Conservation (phyloP, 768 basidiomycete species). For the Termitomyces sp. region DNA sequence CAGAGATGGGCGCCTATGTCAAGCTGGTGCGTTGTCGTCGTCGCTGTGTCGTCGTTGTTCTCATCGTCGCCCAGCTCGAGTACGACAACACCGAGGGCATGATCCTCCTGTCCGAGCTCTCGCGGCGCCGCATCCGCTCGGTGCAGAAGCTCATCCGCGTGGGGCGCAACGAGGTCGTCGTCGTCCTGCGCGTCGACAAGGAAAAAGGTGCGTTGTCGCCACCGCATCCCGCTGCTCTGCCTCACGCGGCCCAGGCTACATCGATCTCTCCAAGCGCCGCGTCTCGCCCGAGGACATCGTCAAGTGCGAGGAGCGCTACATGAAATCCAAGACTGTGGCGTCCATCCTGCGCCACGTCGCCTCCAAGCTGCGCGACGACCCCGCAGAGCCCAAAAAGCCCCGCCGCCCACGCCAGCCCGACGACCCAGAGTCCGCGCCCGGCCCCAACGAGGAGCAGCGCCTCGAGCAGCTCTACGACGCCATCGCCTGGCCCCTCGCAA, state of each 20-base stretch:
- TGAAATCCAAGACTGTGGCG: slow-evolving; percentile 86
- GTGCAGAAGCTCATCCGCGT: slow-evolving; percentile 98
- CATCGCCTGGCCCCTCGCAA: slow-evolving; percentile 90
- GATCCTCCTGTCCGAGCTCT: slow-evolving; percentile 98
- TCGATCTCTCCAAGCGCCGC: slow-evolving; percentile 97
- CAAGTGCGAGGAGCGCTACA: slow-evolving; percentile 64
- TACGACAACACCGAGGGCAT: slow-evolving; percentile 99
- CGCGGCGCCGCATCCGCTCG: slow-evolving; percentile 90
- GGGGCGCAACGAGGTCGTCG: slow-evolving; percentile 97
- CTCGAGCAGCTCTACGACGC: slow-evolving; percentile 87
- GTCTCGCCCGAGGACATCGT: slow-evolving; percentile 97
- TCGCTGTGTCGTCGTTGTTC: not conserved
- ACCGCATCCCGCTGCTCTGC: too few relatives aligned
- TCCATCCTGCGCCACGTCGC: slow-evolving; percentile 92
- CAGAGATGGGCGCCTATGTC: slow-evolving; percentile 99
- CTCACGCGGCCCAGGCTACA: slow-evolving; percentile 70
- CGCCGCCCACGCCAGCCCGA: slow-evolving; percentile 46
- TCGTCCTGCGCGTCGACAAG: slow-evolving; percentile 96
- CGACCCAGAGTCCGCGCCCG: slow-evolving; percentile 32
- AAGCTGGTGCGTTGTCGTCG: slow-evolving; percentile 72
- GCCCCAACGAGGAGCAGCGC: slow-evolving; percentile 69
- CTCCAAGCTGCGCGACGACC: slow-evolving; percentile 52
- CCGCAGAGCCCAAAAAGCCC: slow-evolving; percentile 40
- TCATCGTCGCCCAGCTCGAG: slow-evolving; percentile 63
- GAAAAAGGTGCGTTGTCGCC: slow-evolving; percentile 75